Evolutionary conservation across 2,329 filamentous ascomycete species (phyloP), one percentile per base, ranked within the genome.

Genomic region (Alternaria dauci): DNA sequence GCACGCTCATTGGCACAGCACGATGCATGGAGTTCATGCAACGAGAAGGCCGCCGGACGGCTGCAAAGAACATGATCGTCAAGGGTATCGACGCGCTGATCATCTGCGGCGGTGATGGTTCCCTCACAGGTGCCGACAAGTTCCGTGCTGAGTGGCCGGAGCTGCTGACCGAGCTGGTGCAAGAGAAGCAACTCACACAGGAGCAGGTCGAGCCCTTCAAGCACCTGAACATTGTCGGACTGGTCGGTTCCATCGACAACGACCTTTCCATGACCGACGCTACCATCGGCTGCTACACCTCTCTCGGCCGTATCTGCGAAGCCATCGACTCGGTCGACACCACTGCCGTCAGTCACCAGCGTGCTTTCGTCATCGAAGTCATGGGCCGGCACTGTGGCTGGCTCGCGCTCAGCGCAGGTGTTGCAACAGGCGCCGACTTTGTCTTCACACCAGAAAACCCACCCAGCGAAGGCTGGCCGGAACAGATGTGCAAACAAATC

Each of bases 381-480:
- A 99, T 99, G 95, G 95, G 95, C 51, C 87, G 95, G 61, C 94
- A 99, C 81, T 99, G 95, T 78, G 95, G 95, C 64, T 99, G 95
- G 95, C 85, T 99, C 63, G 95, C 95, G 41, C 86, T 99, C 63
- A 97, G 98, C 90, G 91, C 94, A 14, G 94, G 94, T 73, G 94
- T 99, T 23, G 94, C 92, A 59, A 97, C 93, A 1, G 95, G 94
- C 51, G 94, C 95, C 16, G 95, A 99, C 79, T 99, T 96, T 80
- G 88, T 98, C 71, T 98, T 99, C 79, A 94, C 97, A 66, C 95
- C 95, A 0, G 95, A 99, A 81, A 93, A 94, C 77, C 95, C 95
- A 60, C 92, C 93, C 46, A 86, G 88, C 61, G 88, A 92, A 64
- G 91, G 94, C 73, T 99, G 95, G 95, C 88, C 91, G 77, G 87